Evolutionary conservation across 2,329 filamentous ascomycete species (phyloP).

Genomic region (Fusarium albosuccineum): DNA sequence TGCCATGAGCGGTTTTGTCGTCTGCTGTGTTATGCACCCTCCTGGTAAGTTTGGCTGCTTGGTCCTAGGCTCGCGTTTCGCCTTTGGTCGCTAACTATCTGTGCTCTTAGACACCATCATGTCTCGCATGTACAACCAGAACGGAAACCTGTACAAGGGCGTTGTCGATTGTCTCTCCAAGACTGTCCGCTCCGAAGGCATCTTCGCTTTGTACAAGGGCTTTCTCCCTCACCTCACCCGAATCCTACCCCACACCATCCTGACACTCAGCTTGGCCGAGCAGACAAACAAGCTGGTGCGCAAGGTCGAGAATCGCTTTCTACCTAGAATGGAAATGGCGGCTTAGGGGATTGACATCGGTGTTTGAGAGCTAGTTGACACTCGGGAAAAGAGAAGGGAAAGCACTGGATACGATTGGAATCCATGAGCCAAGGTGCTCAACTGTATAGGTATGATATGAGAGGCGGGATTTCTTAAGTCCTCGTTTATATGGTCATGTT

Average conservation of each 20-base stretch:
- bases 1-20: conserved; percentile 91
- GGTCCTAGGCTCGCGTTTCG: neutral
- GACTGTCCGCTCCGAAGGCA: conserved; percentile 90
- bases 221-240: conserved; percentile 94
- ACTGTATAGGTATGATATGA: conserved; percentile 29
- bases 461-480: conserved; percentile 17
- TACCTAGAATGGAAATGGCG: conserved; percentile 57
- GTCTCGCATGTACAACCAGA: conserved; percentile 99
- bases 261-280: conserved; percentile 93
- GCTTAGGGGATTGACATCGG: conserved; percentile 5
- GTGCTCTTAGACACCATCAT: conserved; percentile 84
- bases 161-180: conserved; percentile 93
- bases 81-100: conserved; percentile 9
- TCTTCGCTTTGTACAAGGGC: conserved; percentile 97
- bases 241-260: conserved; percentile 94
- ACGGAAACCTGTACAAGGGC: conserved; percentile 94
- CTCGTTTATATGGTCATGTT: conserved; percentile 26
- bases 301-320: conserved; percentile 74
- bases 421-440: conserved; percentile 16
- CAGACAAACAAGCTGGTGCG: conserved; percentile 96
- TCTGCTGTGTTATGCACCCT: conserved; percentile 98
- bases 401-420: conserved; percentile 13
- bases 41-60: conserved; percentile 71
- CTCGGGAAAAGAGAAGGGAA: neutral
- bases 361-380: neutral